These are phyloP conservation scores for Porphyrellus cyaneotinctus DNA, from an alignment of 768 basidiomycete species.

Conservation along the genomic window DNA sequence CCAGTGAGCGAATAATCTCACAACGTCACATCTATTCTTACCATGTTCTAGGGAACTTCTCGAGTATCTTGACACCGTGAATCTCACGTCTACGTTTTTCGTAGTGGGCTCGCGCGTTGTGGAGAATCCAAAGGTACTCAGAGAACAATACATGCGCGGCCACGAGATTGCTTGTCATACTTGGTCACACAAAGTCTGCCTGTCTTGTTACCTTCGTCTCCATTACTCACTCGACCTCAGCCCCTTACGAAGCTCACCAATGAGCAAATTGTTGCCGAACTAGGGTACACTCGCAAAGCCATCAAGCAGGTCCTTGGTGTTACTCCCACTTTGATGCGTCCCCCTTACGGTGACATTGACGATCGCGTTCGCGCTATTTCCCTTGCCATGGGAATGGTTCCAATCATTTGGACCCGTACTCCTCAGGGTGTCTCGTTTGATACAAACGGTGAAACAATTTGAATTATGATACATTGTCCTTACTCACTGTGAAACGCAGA, in stretches of 20 bases:
- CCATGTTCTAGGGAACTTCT: conserved; percentile 52
- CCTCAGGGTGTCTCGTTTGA: conserved; percentile 57
- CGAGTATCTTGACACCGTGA: conserved; percentile 60
- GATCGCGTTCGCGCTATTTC: conserved; percentile 90
- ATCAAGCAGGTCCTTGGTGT: conserved; percentile 76
- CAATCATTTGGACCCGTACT: conserved; percentile 84
- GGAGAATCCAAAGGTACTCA: conserved; percentile 67
- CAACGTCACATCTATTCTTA: not conserved
- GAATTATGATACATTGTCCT: not conserved
- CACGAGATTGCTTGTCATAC: conserved; percentile 86
- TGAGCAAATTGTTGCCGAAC: conserved; percentile 84
- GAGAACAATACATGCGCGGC: conserved; percentile 76
- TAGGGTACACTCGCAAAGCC: conserved; percentile 87
- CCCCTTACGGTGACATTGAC: conserved; percentile 85
- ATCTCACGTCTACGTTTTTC: conserved; percentile 84
- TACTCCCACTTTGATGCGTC: conserved; percentile 74
- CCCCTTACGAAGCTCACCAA: conserved; percentile 68
- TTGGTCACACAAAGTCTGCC: conserved; percentile 75
- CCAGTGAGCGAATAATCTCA: conserved; percentile 37
- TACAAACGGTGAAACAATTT: conserved; percentile 54
- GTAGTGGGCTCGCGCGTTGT: conserved; percentile 83
- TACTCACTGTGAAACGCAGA: conserved; percentile 41
- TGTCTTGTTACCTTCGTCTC: not conserved
- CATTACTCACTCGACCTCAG: conserved; percentile 33
- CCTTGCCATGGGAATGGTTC: conserved; percentile 85